phyloP scores from a whole-genome alignment of 108 stramenopile species.

The Cyclotella atomus region DNA sequence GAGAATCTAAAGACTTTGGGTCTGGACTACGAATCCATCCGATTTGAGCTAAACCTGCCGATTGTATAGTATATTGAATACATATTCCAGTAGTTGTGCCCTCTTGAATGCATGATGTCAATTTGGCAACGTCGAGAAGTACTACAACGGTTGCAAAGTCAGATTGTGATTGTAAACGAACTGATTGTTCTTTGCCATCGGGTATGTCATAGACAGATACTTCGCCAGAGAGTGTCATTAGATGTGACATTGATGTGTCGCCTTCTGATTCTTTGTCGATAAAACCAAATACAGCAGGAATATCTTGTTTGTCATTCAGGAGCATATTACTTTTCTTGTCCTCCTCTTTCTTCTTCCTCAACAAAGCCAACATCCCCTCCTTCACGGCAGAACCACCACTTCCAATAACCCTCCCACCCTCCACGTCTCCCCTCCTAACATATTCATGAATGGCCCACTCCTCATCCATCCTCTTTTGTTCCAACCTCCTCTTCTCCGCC shows the following conservation, averaged over 20 bases:
- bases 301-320: too few relatives aligned
- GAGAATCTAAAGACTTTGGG: constrained; percentile 1
- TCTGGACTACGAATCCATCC: constrained; percentile 63
- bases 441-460: constrained; percentile 66
- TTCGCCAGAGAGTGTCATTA: constrained; percentile 76
- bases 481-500: too few relatives aligned
- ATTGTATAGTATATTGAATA: constrained; percentile 74
- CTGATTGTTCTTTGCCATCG: constrained; percentile 11
- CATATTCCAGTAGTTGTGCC: constrained; percentile 45
- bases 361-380: constrained; percentile 66
- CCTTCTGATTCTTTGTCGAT: background rate
- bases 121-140: constrained; percentile 50
- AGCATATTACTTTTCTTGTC: too few relatives aligned
- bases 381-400: constrained; percentile 34
- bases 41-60: constrained; percentile 81
- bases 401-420: constrained; percentile 33
- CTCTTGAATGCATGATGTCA: constrained; percentile 6
- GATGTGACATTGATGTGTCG: constrained; percentile 15
- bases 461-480: constrained; percentile 56
- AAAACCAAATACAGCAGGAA: background rate
- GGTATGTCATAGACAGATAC: constrained; percentile 52
- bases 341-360: constrained; percentile 42
- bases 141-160: constrained; percentile 82
- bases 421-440: constrained; percentile 51
- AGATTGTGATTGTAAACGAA: constrained; percentile 79